These are phyloP conservation scores for Clathrus columnatus DNA, from an alignment of 768 basidiomycete species.

Conservation along the genomic window DNA sequence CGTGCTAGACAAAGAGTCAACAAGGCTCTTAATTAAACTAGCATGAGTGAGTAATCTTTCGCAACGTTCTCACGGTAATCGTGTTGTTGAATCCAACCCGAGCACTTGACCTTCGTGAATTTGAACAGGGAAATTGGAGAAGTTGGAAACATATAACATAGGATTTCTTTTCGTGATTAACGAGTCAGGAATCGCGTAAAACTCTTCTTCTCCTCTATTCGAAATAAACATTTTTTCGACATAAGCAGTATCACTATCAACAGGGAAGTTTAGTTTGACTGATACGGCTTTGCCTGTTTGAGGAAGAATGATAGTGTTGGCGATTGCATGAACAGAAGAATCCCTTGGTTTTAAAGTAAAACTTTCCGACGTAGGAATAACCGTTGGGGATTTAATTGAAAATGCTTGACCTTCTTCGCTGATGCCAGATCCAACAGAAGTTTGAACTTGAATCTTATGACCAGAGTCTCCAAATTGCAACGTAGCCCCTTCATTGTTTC, in stretches of 20 bases:
- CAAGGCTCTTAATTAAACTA: not conserved
- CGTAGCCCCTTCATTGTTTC: slow-evolving; percentile 10
- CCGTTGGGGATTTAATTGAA: not conserved
- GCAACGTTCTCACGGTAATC: too few relatives aligned
- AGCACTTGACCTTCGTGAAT: slow-evolving; percentile 1
- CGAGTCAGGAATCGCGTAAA: slow-evolving; percentile 2
- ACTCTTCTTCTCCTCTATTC: not conserved
- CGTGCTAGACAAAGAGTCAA: not conserved
- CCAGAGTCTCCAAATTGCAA: slow-evolving; percentile 15
- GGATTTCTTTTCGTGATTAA: not conserved
- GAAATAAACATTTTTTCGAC: slow-evolving; percentile 2
- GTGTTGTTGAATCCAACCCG: not conserved
- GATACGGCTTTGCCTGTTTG: not conserved
- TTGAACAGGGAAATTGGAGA: not conserved
- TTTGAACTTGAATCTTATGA: not conserved
- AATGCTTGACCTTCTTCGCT: slow-evolving; percentile 2
- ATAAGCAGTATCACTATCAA: not conserved
- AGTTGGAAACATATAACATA: not conserved
- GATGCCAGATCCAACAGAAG: not conserved
- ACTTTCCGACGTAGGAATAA: not conserved
- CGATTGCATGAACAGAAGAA: not conserved
- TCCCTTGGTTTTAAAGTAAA: not conserved
- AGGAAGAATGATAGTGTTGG: not conserved
- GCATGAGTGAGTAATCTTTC: not conserved
- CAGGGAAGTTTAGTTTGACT: not conserved